Percentiles rank a stretch among this genome's conserved stretches.
These are phyloP conservation scores for Neonectria ditissima DNA, from an alignment of 2,329 filamentous ascomycete species.

Conservation along the genomic window DNA sequence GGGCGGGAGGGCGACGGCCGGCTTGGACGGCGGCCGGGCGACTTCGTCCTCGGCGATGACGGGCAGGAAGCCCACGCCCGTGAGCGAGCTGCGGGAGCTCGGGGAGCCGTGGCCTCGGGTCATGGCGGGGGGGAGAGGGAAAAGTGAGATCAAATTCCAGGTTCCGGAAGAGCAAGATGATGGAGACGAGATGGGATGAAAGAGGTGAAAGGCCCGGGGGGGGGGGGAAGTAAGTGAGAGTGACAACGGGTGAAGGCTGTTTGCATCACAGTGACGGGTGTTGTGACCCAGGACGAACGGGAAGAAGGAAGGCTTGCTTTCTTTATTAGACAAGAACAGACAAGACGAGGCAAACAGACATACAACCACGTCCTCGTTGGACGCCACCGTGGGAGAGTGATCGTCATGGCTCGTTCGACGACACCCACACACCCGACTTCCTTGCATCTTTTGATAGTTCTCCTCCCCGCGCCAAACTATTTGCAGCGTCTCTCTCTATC, in stretches of 20 bases:
- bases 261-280: background rate
- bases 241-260: background rate
- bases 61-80: constrained; percentile 50
- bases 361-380: background rate
- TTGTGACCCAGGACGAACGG: background rate
- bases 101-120: constrained; percentile 31
- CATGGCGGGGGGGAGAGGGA: constrained; percentile 24
- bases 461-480: too few species aligned
- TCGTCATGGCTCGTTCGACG: constrained; percentile 2
- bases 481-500: too few species aligned
- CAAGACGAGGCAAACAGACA: too few species aligned
- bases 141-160: too few species aligned
- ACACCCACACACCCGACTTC: too few species aligned
- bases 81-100: constrained; percentile 42
- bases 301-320: background rate
- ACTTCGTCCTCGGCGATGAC: constrained; percentile 54
- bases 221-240: too few species aligned
- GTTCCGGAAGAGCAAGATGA: constrained; percentile 16
- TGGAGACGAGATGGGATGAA: background rate
- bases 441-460: too few species aligned
- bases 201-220: too few species aligned
- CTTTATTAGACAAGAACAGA: background rate
- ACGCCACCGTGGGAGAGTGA: constrained; percentile 2
- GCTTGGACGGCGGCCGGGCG: constrained; percentile 6
- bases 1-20: background rate